phyloP scores from a whole-genome alignment of 129 eudicot genomes.

The Saposhnikovia divaricata region DNA sequence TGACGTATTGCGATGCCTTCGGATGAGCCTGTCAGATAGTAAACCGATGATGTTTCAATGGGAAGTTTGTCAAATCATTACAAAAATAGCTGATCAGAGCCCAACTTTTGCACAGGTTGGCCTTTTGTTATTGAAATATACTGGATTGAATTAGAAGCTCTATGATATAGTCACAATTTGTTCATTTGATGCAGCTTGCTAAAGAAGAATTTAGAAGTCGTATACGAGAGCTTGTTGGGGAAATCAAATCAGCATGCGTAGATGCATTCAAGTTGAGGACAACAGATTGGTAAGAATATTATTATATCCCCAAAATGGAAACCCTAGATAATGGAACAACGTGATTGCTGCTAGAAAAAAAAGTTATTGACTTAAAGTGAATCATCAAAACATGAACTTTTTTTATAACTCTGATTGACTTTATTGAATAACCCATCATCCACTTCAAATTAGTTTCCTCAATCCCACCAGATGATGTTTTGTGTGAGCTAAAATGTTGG shows the following conservation, averaged over 20 bases:
- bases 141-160: background rate
- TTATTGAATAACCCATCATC: background rate
- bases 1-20: too few relatives aligned
- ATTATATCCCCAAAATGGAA: background rate
- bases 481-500: background rate
- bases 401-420: too few relatives aligned
- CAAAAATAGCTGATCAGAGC: too few relatives aligned
- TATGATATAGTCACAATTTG: slow-evolving; percentile 1
- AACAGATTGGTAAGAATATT: slow-evolving; percentile 48
- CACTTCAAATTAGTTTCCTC: background rate
- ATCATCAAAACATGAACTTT: too few relatives aligned
- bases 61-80: too few relatives aligned
- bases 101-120: too few relatives aligned
- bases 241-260: slow-evolving; percentile 49
- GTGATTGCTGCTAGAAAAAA: background rate
- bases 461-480: background rate
- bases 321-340: background rate
- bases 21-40: too few relatives aligned
- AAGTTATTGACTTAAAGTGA: background rate
- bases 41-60: too few relatives aligned
- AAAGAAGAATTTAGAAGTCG: slow-evolving; percentile 76
- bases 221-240: slow-evolving; percentile 71
- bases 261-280: slow-evolving; percentile 52
- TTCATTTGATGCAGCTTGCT: slow-evolving; percentile 57
- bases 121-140: too few relatives aligned